phyloP scores from a whole-genome alignment of 768 basidiomycete species.

The Tubosaeta brunneosetosa region DNA sequence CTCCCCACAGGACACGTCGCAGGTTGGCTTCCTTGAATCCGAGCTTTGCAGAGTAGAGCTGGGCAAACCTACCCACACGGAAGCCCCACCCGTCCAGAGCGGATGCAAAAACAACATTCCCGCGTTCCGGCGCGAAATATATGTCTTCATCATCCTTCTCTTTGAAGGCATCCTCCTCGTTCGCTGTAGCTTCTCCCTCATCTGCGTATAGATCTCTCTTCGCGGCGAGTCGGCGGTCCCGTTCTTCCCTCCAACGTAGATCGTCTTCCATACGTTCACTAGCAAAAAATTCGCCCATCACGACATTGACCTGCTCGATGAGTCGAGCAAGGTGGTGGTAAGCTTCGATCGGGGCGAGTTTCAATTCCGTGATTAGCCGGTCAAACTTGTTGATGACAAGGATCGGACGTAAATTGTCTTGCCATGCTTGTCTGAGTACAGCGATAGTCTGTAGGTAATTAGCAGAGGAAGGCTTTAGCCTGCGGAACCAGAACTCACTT shows the following conservation, averaged over 20 bases:
- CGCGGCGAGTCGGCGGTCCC: slow-evolving; percentile 71
- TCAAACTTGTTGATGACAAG: slow-evolving; percentile 98
- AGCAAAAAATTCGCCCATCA: slow-evolving; percentile 96
- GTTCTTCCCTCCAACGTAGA: slow-evolving; percentile 87
- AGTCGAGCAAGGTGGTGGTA: slow-evolving; percentile 91
- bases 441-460: slow-evolving; percentile 70
- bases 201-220: slow-evolving; percentile 70
- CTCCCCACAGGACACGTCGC: slow-evolving; percentile 89
- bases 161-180: slow-evolving; percentile 69
- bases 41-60: slow-evolving; percentile 85
- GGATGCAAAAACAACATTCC: slow-evolving; percentile 94
- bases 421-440: slow-evolving; percentile 92
- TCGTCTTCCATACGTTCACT: slow-evolving; percentile 97
- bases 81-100: slow-evolving; percentile 99
- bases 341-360: slow-evolving; percentile 85
- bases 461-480: background rate
- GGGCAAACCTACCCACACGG: slow-evolving; percentile 87
- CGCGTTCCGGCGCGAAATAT: slow-evolving; percentile 93
- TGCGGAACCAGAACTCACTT: slow-evolving; percentile 50
- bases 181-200: slow-evolving; percentile 54
- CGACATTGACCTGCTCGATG: slow-evolving; percentile 96
- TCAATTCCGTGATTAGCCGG: slow-evolving; percentile 89
- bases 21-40: slow-evolving; percentile 87
- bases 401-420: slow-evolving; percentile 81
- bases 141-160: slow-evolving; percentile 98